phyloP scores from a whole-genome alignment of 768 basidiomycete genomes.

The Boletales sp. region DNA sequence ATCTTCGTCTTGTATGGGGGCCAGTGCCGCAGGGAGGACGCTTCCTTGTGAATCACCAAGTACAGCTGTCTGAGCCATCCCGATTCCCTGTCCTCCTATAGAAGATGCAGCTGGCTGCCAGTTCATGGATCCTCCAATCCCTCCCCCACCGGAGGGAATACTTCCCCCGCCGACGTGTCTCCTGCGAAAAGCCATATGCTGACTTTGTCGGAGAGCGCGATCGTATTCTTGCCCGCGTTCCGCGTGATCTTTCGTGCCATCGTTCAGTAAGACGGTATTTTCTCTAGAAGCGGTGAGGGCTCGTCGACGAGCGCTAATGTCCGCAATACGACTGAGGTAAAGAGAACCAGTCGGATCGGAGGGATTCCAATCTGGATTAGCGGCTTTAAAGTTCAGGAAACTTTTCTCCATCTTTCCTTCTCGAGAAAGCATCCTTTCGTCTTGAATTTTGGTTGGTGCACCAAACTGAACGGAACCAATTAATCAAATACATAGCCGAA shows the following conservation, averaged over 20 bases:
- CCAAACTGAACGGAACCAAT: conserved; percentile 56
- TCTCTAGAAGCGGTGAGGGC: conserved; percentile 29
- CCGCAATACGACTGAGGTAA: conserved; percentile 82
- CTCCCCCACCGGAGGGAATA: conserved; percentile 40
- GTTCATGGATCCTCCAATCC: conserved; percentile 46
- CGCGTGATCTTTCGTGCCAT: conserved; percentile 34
- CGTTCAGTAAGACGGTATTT: conserved; percentile 29
- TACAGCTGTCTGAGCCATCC: conserved; percentile 66
- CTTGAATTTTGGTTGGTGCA: conserved; percentile 65
- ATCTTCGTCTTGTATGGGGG: conserved; percentile 43
- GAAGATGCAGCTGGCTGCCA: conserved; percentile 48
- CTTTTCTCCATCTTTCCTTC: conserved; percentile 99
- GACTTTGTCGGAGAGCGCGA: conserved; percentile 68
- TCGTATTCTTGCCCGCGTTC: conserved; percentile 75
- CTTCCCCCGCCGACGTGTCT: conserved; percentile 30
- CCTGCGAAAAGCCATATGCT: conserved; percentile 46
- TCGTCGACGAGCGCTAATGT: conserved; percentile 51
- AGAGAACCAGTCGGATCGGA: conserved; percentile 87
- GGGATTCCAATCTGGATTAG: conserved; percentile 95
- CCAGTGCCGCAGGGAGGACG: conserved; percentile 19
- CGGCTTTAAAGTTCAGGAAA: conserved; percentile 92
- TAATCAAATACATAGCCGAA: background rate
- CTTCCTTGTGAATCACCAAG: conserved; percentile 76
- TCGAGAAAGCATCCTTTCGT: conserved; percentile 77
- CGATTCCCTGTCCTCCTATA: conserved; percentile 33